A percentile compares a stretch with the other conserved stretches of the same genome.
Evolutionary conservation across 108 stramenopile species (phyloP).

Genomic region (Pseudonitzschia delicatissima): DNA sequence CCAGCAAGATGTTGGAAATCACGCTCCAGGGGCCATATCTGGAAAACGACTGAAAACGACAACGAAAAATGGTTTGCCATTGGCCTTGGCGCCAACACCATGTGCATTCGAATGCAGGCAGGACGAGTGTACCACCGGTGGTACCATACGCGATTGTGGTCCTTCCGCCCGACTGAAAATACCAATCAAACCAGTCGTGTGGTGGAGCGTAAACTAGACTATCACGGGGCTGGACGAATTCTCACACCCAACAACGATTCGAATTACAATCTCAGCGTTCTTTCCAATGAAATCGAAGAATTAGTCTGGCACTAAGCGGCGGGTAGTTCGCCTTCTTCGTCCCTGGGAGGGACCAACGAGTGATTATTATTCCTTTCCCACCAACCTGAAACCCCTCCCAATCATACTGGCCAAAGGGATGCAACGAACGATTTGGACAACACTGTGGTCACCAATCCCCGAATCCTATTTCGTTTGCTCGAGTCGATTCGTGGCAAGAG

Average conservation of each 20-base stretch:
- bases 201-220: constrained; percentile 34
- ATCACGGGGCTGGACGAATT: constrained; percentile 32
- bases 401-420: constrained; percentile 29
- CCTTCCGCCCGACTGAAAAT: constrained; percentile 1
- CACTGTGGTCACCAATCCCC: constrained; percentile 39
- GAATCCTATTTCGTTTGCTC: constrained; percentile 10
- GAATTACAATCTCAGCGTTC: not conserved
- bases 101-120: constrained; percentile 40
- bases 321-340: constrained; percentile 22
- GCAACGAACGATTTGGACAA: constrained; percentile 16
- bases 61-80: constrained; percentile 17
- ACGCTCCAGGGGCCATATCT: constrained; percentile 12
- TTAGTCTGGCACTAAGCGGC: not conserved
- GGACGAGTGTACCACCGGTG: constrained; percentile 39
- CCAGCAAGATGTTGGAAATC: not conserved
- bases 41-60: not conserved
- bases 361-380: constrained; percentile 32
- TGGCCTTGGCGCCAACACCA: constrained; percentile 34
- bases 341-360: constrained; percentile 17
- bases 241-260: not conserved
- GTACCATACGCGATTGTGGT: no score
- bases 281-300: not conserved
- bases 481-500: constrained; percentile 7
- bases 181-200: not conserved
- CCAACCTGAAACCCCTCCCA: not conserved